Base-by-base conservation (phyloP, 306 rosid species). In the Hylodesmum podocarpum region DNA sequence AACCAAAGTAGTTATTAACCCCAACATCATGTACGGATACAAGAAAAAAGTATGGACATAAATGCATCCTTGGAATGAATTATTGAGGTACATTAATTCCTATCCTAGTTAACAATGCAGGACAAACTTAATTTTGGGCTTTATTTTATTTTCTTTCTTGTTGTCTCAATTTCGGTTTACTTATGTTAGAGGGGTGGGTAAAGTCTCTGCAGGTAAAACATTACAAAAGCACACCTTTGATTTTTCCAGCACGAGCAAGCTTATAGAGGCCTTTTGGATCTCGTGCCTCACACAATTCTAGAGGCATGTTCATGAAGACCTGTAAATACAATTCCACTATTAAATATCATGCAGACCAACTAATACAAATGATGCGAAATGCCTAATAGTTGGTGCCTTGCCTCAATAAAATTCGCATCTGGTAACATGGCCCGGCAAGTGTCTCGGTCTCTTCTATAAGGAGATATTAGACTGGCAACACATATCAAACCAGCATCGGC, bases 191-290 rank as follows among this genome's bases (percentile, higher is more conserved):
- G 3, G 67, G 77, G 40, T 47, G 31, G n/a, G 28, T 6, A 49
- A 40, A 65, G 57, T 53, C 43, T 36, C 2, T 3, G 21, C 64
- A 59, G 22, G 80, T 25, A 34, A 68, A 72, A 53, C 66, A 78
- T 74, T 79, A 59, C 14, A 47, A 44, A 84, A 78, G 37, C 78
- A 39, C 49, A 92, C 96, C 94, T 88, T 84, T 88, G 84, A 92
- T 90, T 81, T 92, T 90, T 74, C 97, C 97, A 0, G 86, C 89
- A 33, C 97, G 97, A 66, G 97, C 97, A 76, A 92, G 96, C 87
- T 92, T 90, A 75, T 92, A 92, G 78, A 92, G 97, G 74, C 97
- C 97, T 75, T 92, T 92, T 62, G 94, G 86, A 80, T 92, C 97
- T 66, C 97, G 85, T 59, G 84, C 70, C 86, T 92, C 97, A 13